Percentiles rank a stretch among this genome's conserved stretches.
These are phyloP conservation scores for Cryptococcus sp. DNA, from an alignment of 1,284 basidiomycete species.

Conservation along the genomic window DNA sequence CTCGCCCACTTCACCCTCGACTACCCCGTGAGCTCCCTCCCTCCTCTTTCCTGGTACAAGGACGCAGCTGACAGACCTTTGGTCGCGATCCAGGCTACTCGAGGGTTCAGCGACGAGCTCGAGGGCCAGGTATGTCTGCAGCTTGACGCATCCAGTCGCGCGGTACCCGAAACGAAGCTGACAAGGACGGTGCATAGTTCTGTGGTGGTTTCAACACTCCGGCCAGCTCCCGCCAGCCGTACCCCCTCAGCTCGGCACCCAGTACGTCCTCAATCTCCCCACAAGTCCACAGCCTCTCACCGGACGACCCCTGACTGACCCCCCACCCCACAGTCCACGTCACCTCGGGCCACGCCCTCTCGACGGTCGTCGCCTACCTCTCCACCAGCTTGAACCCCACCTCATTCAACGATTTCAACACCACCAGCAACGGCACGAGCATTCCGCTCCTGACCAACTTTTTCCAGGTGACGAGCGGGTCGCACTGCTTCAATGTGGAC, in stretches of 20 bases:
- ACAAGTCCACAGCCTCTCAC: background rate
- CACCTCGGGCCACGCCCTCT: constrained; percentile 33
- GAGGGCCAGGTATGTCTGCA: constrained; percentile 51
- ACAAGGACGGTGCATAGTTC: constrained; percentile 24
- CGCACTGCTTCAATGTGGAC: constrained; percentile 62
- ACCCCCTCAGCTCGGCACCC: constrained; percentile 60
- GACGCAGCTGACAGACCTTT: background rate
- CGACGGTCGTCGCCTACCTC: constrained; percentile 55
- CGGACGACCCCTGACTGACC: constrained; percentile 14
- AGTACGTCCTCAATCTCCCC: constrained; percentile 50
- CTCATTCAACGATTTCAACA: constrained; percentile 60
- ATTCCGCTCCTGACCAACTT: constrained; percentile 53
- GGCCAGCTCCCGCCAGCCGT: constrained; percentile 57
- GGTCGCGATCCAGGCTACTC: constrained; percentile 45
- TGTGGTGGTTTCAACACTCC: constrained; percentile 48
- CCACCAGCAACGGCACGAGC: constrained; percentile 43
- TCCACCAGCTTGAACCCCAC: constrained; percentile 60
- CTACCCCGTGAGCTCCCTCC: constrained; percentile 53
- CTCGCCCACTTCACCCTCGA: constrained; percentile 67
- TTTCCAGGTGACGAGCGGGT: constrained; percentile 57
- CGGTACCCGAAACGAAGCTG: background rate
- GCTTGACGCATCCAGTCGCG: background rate
- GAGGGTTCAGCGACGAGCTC: constrained; percentile 61
- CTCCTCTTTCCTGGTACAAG: background rate
- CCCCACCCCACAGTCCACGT: constrained; percentile 27